These are phyloP conservation scores for Paraphaeosphaeria sporulosa DNA, from an alignment of 2,329 filamentous ascomycete species.

Conservation along the genomic window DNA sequence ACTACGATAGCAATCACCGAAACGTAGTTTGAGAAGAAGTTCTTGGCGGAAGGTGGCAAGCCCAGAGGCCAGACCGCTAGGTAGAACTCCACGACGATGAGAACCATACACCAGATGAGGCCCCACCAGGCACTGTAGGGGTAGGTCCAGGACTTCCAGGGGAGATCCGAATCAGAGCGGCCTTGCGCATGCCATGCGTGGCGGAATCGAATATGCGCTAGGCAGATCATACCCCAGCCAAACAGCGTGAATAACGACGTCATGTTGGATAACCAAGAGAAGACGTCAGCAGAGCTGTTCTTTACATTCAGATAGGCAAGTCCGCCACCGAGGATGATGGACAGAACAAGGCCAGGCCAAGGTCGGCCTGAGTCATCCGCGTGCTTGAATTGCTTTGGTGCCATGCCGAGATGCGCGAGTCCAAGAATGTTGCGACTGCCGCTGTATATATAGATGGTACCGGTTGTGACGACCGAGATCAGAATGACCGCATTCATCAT, in stretches of 20 bases:
- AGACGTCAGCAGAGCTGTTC: conserved; percentile 53
- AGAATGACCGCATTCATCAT: conserved; percentile 61
- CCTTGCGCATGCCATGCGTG: conserved; percentile 65
- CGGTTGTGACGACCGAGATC: conserved; percentile 56
- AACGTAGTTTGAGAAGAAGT: conserved; percentile 59
- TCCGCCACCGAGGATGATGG: conserved; percentile 43
- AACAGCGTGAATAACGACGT: conserved; percentile 64
- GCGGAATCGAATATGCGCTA: conserved; percentile 70
- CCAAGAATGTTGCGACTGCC: conserved; percentile 56
- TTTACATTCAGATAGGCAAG: conserved; percentile 52
- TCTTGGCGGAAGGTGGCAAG: conserved; percentile 41
- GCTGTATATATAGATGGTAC: conserved; percentile 54
- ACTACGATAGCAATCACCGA: conserved; percentile 54
- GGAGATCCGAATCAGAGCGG: conserved; percentile 70
- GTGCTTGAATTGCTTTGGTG: conserved; percentile 43
- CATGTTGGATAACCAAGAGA: conserved; percentile 58
- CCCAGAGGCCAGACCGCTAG: conserved; percentile 56
- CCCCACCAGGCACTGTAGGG: conserved; percentile 56
- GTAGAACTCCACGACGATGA: conserved; percentile 59
- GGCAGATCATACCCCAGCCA: conserved; percentile 73
- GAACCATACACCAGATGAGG: conserved; percentile 53
- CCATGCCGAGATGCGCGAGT: conserved; percentile 54
- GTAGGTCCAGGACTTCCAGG: conserved; percentile 55
- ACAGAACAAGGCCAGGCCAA: conserved; percentile 33
- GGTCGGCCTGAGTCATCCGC: conserved; percentile 25